Base-by-base conservation (phyloP, 2,329 filamentous ascomycete genomes). In the Pseudogymnoascus sp. region DNA sequence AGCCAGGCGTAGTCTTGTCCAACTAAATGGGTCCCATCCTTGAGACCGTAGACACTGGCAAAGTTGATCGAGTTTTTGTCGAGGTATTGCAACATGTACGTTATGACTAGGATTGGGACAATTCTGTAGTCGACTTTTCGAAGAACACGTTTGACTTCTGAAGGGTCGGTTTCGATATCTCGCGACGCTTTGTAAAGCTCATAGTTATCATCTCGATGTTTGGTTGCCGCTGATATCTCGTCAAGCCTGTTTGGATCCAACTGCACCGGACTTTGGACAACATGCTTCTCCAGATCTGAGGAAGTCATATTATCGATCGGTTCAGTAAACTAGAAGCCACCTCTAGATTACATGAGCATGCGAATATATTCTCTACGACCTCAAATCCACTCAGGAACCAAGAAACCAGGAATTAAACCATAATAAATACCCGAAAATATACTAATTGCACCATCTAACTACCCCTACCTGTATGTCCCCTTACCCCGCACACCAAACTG, bases 71-170 rank as follows among this genome's bases (percentile, higher is more conserved):
- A 74, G 66, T 79, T 79, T 69, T 86, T 86, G 69, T 86, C 83
- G 75, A 85, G 82, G 62, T 84, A 85, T 66, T 83, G 82, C 64
- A 85, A 69, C 72, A 80, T 79, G 66, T 85, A 85, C 0, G 79
- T 83, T 41, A 79, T 65, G 63, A 84, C 84, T 8, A 85, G 70
- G 9, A 85, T 71, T 0, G 83, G 81, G 4, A 86, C 78, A 8
- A 86, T 71, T 11, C 73, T 73, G 64, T 71, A 72, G 68, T 86
- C 83, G 62, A 86, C 84, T 69, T 84, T 84, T 25, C 76, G 73
- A 58, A 85, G 62, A 3, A 83, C 75, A 6, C 68, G 71, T 41
- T 71, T 73, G 8, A 67, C 68, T 59, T 69, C 67, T 30, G 61
- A 63, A 1, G 61, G 64, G 50, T 70, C 68, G 25, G 64, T 38